These are phyloP conservation scores for Larix kaempferi DNA, from an alignment of 75 land plant genomes.

Conservation along the genomic window DNA sequence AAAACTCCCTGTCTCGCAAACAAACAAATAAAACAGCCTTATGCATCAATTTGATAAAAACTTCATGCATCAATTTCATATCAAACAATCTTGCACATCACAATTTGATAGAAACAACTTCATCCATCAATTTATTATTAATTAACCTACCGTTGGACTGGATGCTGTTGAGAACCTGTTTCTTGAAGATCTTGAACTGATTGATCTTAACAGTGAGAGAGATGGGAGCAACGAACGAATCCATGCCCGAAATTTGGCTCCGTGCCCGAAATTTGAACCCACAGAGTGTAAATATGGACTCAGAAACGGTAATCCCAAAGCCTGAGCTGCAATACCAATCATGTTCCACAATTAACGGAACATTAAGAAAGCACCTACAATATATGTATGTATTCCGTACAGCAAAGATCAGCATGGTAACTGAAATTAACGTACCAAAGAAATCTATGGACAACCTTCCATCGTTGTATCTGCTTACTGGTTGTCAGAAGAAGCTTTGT, in stretches of 20 bases:
- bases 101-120: too few relatives aligned
- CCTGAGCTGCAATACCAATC: conserved; percentile 32
- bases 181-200: conserved; percentile 42
- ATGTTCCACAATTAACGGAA: too few relatives aligned
- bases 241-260: conserved; percentile 73
- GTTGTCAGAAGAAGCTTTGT: conserved; percentile 22
- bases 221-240: conserved; percentile 33
- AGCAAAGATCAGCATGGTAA: too few relatives aligned
- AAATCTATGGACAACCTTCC: conserved; percentile 37
- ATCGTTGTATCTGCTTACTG: conserved; percentile 23
- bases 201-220: conserved; percentile 41
- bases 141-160: not conserved
- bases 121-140: too few relatives aligned
- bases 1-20: too few relatives aligned
- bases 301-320: conserved; percentile 42
- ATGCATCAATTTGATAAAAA: too few relatives aligned
- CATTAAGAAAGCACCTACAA: too few relatives aligned
- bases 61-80: too few relatives aligned
- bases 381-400: too few relatives aligned
- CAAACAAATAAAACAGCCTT: too few relatives aligned
- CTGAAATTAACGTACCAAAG: conserved; percentile 14
- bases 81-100: too few relatives aligned
- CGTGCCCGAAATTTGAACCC: conserved; percentile 51
- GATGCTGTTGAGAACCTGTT: conserved; percentile 5
- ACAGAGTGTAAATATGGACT: conserved; percentile 49